Percentiles rank a stretch among this genome's conserved stretches.
Evolutionary conservation across 1,139 yeast species (phyloP).

Genomic region (Groenewaldozyma sp.): DNA sequence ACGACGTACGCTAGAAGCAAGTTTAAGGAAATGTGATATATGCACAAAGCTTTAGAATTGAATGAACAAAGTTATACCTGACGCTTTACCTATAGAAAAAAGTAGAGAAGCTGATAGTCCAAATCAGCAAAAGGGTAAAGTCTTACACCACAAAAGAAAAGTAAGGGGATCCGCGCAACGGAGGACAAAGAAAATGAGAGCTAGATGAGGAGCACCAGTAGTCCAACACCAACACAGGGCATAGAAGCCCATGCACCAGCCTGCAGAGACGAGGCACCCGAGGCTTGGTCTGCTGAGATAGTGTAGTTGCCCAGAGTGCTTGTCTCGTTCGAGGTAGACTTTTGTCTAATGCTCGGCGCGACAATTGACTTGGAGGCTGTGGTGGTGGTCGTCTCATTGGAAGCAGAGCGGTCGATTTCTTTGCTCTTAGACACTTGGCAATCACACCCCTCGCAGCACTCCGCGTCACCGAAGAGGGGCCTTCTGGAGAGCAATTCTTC

Average conservation of each 20-base stretch:
- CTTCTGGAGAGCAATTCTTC: no score
- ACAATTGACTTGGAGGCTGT: neutral
- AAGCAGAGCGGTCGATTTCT: neutral
- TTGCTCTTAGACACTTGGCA: slow-evolving; percentile 8
- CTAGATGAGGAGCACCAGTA: neutral
- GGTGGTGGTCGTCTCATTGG: neutral
- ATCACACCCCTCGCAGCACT: slow-evolving; percentile 3
- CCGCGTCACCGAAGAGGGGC: slow-evolving; percentile 1
- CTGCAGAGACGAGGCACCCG: slow-evolving; percentile 1
- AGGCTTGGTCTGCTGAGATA: neutral
- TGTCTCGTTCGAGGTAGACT: slow-evolving; percentile 1
- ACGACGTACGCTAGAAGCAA: no score
- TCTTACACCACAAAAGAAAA: no score
- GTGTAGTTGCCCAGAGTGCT: neutral
- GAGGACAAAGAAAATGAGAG: no score
- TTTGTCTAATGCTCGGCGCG: slow-evolving; percentile 1
- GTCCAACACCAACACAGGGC: neutral
- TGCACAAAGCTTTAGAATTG: no score
- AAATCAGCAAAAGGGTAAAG: no score
- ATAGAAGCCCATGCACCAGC: neutral
- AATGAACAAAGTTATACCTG: no score
- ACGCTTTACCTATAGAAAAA: no score
- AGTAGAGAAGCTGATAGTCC: no score
- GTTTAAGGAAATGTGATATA: no score
- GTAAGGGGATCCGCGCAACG: no score